Percentiles rank a stretch among this genome's conserved stretches.
phyloP scores from a whole-genome alignment of 2,329 filamentous ascomycete species.

The Blumeriella jaapii region DNA sequence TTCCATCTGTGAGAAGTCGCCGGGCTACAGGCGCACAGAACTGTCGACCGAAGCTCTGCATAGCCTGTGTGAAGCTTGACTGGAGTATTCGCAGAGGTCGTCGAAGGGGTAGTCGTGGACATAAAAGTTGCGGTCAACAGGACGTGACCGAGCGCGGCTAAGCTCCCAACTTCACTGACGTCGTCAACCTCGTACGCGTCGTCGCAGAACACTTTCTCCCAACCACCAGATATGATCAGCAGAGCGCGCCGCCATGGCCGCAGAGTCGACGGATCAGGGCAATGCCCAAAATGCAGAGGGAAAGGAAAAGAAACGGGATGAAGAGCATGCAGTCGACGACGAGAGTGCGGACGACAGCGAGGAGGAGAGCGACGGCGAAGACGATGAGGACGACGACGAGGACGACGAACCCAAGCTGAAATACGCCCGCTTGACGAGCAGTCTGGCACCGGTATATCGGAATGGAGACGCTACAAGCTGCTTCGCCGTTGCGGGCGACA shows the following conservation, averaged over 20 bases:
- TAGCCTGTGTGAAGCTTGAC: constrained; percentile 4
- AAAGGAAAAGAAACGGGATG: constrained; percentile 15
- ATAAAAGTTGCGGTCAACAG: not conserved
- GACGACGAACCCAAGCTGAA: constrained; percentile 92
- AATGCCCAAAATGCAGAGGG: constrained; percentile 17
- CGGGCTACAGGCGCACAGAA: constrained; percentile 10
- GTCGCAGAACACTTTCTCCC: constrained; percentile 12
- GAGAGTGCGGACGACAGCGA: constrained; percentile 32
- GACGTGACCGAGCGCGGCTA: not conserved
- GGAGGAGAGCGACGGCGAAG: constrained; percentile 35
- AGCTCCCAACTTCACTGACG: constrained; percentile 13
- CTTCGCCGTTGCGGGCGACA: constrained; percentile 85
- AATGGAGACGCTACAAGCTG: constrained; percentile 92
- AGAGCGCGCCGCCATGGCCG: constrained; percentile 25
- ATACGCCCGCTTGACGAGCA: constrained; percentile 76
- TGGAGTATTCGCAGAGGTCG: too few species aligned
- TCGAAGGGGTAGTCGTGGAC: too few species aligned
- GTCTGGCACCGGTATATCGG: constrained; percentile 70
- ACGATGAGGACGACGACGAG: constrained; percentile 63
- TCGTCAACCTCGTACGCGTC: too few species aligned
- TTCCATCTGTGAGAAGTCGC: constrained; percentile 13
- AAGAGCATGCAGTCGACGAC: constrained; percentile 13
- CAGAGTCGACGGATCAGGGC: constrained; percentile 22
- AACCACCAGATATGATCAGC: constrained; percentile 24
- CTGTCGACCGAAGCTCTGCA: constrained; percentile 20